A percentile compares a stretch with the other conserved stretches of the same genome.
These are phyloP conservation scores for Phytophthora capsici DNA, from an alignment of 352 stramenopile species.

Conservation along the genomic window DNA sequence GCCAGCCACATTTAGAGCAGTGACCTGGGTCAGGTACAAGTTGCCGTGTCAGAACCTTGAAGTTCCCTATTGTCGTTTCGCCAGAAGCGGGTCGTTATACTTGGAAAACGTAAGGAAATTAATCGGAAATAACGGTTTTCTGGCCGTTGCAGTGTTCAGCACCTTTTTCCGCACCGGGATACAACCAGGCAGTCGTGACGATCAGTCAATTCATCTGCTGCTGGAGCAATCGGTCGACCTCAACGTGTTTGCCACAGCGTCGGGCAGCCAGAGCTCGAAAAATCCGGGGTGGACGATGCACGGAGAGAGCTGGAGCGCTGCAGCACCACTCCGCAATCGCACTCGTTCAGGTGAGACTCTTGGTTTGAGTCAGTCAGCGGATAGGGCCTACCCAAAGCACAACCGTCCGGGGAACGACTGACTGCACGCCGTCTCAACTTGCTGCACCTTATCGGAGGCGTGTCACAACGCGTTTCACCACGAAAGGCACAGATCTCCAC, in stretches of 20 bases:
- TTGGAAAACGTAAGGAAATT: slow-evolving; percentile 6
- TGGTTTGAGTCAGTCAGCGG: neutral
- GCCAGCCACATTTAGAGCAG: neutral
- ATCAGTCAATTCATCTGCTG: slow-evolving; percentile 27
- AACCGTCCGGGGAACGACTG: slow-evolving; percentile 23
- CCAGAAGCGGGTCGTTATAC: slow-evolving; percentile 3
- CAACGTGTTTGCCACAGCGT: slow-evolving; percentile 17
- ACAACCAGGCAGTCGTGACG: slow-evolving; percentile 11
- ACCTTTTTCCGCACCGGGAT: slow-evolving; percentile 8
- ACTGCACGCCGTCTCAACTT: slow-evolving; percentile 26
- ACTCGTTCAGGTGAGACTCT: neutral
- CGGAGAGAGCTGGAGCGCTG: slow-evolving; percentile 14
- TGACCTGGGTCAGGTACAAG: neutral
- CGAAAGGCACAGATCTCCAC: slow-evolving; percentile 8
- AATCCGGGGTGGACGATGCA: slow-evolving; percentile 36
- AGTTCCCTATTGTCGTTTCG: neutral
- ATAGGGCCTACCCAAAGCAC: slow-evolving; percentile 1
- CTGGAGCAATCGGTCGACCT: slow-evolving; percentile 21
- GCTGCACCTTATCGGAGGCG: neutral
- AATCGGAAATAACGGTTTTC: slow-evolving; percentile 1
- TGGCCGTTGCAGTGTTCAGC: slow-evolving; percentile 5
- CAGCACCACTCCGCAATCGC: slow-evolving; percentile 31
- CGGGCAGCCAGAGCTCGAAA: slow-evolving; percentile 23
- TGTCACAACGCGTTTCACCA: slow-evolving; percentile 34
- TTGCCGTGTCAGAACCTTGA: slow-evolving; percentile 19